A percentile compares a stretch with the other conserved stretches of the same genome.
Conservation (phyloP, 2,329 filamentous ascomycete genomes). For the Cladophialophora exuberans region DNA sequence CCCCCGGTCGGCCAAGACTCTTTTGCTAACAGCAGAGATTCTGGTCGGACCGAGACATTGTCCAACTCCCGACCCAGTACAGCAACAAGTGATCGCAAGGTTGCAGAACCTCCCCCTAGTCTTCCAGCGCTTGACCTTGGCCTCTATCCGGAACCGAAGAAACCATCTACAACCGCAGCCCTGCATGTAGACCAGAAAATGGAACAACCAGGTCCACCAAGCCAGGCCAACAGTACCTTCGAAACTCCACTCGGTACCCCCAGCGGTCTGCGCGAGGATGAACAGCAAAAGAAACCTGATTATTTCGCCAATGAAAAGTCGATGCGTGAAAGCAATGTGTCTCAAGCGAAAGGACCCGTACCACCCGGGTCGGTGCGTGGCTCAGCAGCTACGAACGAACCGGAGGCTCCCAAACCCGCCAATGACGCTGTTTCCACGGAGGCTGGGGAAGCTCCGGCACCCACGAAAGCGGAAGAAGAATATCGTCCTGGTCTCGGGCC, state of each 20-base stretch:
- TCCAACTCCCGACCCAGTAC: slow-evolving; percentile 23
- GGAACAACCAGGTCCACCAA: slow-evolving; percentile 35
- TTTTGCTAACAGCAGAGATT: slow-evolving; percentile 15
- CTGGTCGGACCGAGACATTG: slow-evolving; percentile 5
- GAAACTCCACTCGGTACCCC: slow-evolving; percentile 43
- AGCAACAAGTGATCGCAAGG: slow-evolving; percentile 20
- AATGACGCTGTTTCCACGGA: slow-evolving; percentile 25
- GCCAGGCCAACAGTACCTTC: slow-evolving; percentile 38
- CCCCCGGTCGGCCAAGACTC: slow-evolving; percentile 17
- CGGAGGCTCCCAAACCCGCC: slow-evolving; percentile 10
- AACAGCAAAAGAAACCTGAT: slow-evolving; percentile 12
- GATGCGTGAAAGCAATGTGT: slow-evolving; percentile 3
- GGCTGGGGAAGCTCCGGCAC: slow-evolving; percentile 41
- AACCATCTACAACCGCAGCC: slow-evolving; percentile 10
- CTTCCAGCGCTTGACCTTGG: slow-evolving; percentile 19
- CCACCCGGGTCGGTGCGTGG: slow-evolving; percentile 9
- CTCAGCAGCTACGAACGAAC: slow-evolving; percentile 11
- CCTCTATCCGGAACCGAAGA: slow-evolving; percentile 23
- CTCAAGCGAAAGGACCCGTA: slow-evolving; percentile 5
- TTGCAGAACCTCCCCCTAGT: slow-evolving; percentile 18
- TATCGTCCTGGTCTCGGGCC: slow-evolving; percentile 80
- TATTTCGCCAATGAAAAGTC: slow-evolving; percentile 20
- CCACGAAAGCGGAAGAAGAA: slow-evolving; percentile 56
- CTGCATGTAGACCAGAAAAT: slow-evolving; percentile 32
- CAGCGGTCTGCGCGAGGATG: slow-evolving; percentile 38